phyloP scores from a whole-genome alignment of 2,329 filamentous ascomycete genomes.

The Chrysoporthe puriensis region DNA sequence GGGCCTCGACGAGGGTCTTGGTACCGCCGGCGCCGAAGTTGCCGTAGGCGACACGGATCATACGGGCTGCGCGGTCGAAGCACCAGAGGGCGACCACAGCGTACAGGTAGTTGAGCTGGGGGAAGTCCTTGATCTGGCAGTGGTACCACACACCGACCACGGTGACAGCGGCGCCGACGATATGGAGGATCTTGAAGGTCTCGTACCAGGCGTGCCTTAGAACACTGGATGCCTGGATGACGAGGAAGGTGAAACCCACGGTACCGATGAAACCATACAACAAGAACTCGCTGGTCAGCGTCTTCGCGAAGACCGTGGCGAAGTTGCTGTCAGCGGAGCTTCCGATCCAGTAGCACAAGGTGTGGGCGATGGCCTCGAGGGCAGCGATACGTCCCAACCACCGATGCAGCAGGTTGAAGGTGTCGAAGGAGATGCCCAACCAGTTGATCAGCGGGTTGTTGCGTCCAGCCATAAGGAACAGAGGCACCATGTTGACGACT shows the following conservation, averaged over 20 bases:
- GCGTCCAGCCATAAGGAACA: constrained; percentile 74
- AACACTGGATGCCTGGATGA: constrained; percentile 71
- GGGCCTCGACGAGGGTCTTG: constrained; percentile 71
- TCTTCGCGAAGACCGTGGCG: constrained; percentile 43
- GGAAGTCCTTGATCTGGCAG: constrained; percentile 56
- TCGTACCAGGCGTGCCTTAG: constrained; percentile 81
- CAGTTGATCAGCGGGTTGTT: constrained; percentile 79
- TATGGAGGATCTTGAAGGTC: constrained; percentile 74
- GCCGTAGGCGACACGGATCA: constrained; percentile 64
- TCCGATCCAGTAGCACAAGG: constrained; percentile 59
- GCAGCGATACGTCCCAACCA: constrained; percentile 80
- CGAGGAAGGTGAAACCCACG: constrained; percentile 63
- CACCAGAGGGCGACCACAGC: constrained; percentile 69
- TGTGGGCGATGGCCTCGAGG: constrained; percentile 70
- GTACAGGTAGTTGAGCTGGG: constrained; percentile 63
- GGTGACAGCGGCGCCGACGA: constrained; percentile 61
- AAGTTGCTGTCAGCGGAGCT: constrained; percentile 50
- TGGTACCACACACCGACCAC: constrained; percentile 71
- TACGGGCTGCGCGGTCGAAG: constrained; percentile 63
- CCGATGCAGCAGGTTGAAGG: constrained; percentile 79
- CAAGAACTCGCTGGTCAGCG: constrained; percentile 51
- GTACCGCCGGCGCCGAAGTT: constrained; percentile 71
- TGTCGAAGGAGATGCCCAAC: constrained; percentile 77
- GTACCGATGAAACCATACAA: constrained; percentile 67
- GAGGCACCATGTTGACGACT: constrained; percentile 76